These are phyloP conservation scores for Solanum habrochaites DNA, from an alignment of 257 asterid species.

Conservation along the genomic window DNA sequence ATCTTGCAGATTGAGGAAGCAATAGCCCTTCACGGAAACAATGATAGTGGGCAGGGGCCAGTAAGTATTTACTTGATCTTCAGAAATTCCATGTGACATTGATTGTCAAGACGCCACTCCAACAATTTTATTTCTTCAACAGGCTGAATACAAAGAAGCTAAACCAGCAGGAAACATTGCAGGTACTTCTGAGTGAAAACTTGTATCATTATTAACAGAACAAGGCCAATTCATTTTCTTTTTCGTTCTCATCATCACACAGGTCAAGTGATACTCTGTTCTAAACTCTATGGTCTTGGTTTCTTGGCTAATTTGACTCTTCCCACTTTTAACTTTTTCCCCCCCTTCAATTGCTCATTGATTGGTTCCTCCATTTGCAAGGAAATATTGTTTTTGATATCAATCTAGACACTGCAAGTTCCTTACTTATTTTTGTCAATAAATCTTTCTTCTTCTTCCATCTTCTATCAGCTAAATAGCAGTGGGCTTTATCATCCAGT, in stretches of 20 bases:
- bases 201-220: not conserved
- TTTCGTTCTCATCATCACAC: not conserved
- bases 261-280: not conserved
- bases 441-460: not conserved
- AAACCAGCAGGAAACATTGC: constrained; percentile 39
- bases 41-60: constrained; percentile 33
- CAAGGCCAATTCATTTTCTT: not conserved
- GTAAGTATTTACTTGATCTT: constrained; percentile 29
- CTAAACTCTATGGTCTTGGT: not conserved
- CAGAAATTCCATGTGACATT: not conserved
- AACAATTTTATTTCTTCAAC: not conserved
- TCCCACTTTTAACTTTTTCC: not conserved
- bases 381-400: not conserved
- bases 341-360: not conserved
- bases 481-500: not conserved
- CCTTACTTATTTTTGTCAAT: not conserved
- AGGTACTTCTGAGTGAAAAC: constrained; percentile 31
- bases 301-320: not conserved
- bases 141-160: constrained; percentile 47
- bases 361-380: not conserved
- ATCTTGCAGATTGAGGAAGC: constrained; percentile 86
- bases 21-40: constrained; percentile 52
- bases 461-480: not conserved
- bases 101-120: not conserved
- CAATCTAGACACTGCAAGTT: not conserved